These are phyloP conservation scores for Volvox africanus DNA, from an alignment of 139 green algal genomes.

Conservation along the genomic window DNA sequence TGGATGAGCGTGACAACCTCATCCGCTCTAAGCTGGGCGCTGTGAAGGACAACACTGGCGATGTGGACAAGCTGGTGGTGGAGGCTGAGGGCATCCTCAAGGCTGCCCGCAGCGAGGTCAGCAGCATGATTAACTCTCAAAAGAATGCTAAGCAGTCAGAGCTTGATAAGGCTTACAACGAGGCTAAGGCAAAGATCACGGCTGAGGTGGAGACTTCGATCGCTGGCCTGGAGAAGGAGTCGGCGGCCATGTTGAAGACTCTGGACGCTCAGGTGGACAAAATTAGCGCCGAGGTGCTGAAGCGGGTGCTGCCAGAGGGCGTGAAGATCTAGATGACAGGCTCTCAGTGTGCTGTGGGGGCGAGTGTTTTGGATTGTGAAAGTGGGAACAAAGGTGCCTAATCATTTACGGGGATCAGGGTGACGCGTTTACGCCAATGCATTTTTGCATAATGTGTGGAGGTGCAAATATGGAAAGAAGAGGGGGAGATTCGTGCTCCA, in stretches of 20 bases:
- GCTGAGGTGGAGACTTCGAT: conserved; percentile 71
- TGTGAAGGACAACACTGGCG: conserved; percentile 80
- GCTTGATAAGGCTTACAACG: conserved; percentile 70
- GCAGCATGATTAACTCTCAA: conserved; percentile 63
- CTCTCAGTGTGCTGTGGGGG: too few species aligned
- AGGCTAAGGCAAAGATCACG: conserved; percentile 65
- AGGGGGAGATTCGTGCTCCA: too few species aligned
- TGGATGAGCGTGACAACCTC: conserved; percentile 87
- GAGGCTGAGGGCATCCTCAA: conserved; percentile 76
- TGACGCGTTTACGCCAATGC: too few species aligned
- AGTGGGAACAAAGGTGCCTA: too few species aligned
- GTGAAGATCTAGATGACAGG: conserved; percentile 83
- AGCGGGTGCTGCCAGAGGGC: conserved; percentile 85
- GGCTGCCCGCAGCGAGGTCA: conserved; percentile 66
- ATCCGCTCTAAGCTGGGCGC: conserved; percentile 83
- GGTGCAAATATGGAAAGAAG: too few species aligned
- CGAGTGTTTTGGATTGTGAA: too few species aligned
- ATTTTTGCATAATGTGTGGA: too few species aligned
- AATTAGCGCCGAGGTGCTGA: conserved; percentile 85
- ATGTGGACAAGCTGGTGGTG: conserved; percentile 55
- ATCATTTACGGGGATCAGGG: too few species aligned
- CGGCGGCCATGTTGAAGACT: conserved; percentile 72
- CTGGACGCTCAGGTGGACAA: conserved; percentile 86
- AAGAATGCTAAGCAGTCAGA: conserved; percentile 76
- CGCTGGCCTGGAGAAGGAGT: conserved; percentile 81